Conservation (phyloP, 441 rosid genomes). For the Populus hybrid region DNA sequence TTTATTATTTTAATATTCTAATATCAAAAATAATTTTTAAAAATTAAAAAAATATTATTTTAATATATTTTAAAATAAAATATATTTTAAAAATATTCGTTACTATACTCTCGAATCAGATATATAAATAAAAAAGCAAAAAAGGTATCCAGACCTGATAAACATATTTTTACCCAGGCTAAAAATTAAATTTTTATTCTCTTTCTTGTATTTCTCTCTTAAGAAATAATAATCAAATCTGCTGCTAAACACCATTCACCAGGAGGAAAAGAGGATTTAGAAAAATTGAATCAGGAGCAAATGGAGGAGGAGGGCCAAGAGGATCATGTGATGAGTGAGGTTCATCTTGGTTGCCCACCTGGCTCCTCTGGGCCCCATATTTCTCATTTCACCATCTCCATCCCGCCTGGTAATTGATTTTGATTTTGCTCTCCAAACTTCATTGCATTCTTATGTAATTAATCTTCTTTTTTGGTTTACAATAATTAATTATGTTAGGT, state of each 20-base stretch:
- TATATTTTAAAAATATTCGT: too few species aligned
- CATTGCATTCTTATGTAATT: not conserved
- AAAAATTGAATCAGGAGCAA: not conserved
- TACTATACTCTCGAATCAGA: too few species aligned
- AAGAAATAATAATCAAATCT: too few species aligned
- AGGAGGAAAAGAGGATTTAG: not conserved
- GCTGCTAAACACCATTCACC: not conserved
- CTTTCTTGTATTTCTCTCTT: too few species aligned
- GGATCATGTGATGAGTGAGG: constrained; percentile 77
- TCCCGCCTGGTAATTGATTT: constrained; percentile 46
- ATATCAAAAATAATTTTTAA: too few species aligned
- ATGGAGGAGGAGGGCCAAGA: constrained; percentile 30
- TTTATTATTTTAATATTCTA: too few species aligned
- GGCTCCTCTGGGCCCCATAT: constrained; percentile 45
- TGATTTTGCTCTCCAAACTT: not conserved
- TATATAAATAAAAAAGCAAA: too few species aligned
- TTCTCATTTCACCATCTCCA: constrained; percentile 58
- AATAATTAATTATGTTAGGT: constrained; percentile 17
- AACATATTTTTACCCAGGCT: too few species aligned
- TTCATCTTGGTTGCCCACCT: constrained; percentile 81
- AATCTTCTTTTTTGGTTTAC: not conserved
- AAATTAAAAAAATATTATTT: too few species aligned
- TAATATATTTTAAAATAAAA: too few species aligned
- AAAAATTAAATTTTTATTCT: too few species aligned
- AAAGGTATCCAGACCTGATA: too few species aligned